Base-by-base conservation (phyloP, 2,329 filamentous ascomycete genomes). In the Trichoderma breve region DNA sequence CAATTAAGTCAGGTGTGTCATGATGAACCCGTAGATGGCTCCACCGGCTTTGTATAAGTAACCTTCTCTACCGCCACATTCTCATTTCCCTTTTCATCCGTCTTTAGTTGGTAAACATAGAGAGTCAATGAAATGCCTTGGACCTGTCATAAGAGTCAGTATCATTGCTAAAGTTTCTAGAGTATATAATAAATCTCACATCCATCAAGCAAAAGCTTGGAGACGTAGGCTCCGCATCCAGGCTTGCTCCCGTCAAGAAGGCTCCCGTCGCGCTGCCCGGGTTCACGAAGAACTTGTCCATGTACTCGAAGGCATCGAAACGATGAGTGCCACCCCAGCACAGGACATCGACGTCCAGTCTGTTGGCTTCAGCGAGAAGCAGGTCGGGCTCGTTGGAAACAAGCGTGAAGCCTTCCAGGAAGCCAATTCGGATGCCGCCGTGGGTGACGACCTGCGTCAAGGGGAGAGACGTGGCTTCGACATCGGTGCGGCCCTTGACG, bases 181-280 rank as follows among this genome's bases (percentile, higher is more conserved):
- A n/a, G 57, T 24, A 34, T 3, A 47, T 32, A 26, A 18, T 3
- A 3, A 15, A 60, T 91, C 94, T 85, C 82, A 98, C 95, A 88
- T 98, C 95, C 95, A 98, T 98, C 81, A 98, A 84, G 79, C 96
- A 97, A 82, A 98, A 98, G 80, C 94, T 97, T 30, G 95, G 95
- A 71, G 91, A 91, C 28, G 92, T 92, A 70, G 95, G 92, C 79
- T 93, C 89, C n/a, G 83, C 85, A 53, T 87, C 87, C 66, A 83
- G 83, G 24, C 83, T 83, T 86, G 88, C 90, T 24, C 87, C 86
- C 1, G 86, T 87, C 26, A 87, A 84, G 74, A 89, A 89, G 3
- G 89, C 89, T 11, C 90, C 90, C 6, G 90, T 91, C 28, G 89
- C 90, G 77, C 87, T 91, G 4, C 90, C 90, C 2, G 90, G 90